These are phyloP conservation scores for Pueraria montana DNA, from an alignment of 306 rosid genomes.

Conservation along the genomic window DNA sequence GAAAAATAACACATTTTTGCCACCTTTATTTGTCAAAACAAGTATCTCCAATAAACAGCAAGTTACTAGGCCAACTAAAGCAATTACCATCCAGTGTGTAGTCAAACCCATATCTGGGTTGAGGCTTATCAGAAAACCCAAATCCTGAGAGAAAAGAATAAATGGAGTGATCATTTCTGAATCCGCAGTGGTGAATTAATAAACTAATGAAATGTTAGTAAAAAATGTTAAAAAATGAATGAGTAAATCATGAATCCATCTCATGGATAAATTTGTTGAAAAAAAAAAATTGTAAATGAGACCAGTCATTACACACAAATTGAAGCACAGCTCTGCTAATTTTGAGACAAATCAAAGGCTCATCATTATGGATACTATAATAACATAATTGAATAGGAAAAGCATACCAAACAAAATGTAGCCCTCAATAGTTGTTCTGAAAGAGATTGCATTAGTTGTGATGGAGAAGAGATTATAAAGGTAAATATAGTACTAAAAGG, in stretches of 20 bases:
- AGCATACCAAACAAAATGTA: background rate
- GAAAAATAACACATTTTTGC: slow-evolving; percentile 11
- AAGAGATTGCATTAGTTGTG: slow-evolving; percentile 14
- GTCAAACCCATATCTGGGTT: slow-evolving; percentile 93
- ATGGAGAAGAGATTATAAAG: background rate
- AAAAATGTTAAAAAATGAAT: background rate
- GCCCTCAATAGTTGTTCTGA: background rate
- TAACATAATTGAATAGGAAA: background rate
- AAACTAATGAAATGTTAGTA: background rate
- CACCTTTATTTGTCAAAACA: slow-evolving; percentile 4
- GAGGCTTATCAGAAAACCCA: slow-evolving; percentile 95
- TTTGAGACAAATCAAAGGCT: slow-evolving; percentile 3
- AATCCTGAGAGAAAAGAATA: slow-evolving; percentile 67
- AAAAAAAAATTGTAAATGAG: background rate
- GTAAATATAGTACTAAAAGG: background rate
- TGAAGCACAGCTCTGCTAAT: background rate
- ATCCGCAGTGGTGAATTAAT: slow-evolving; percentile 11
- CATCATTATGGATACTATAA: slow-evolving; percentile 18
- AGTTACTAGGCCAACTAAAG: slow-evolving; percentile 1
- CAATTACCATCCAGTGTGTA: slow-evolving; percentile 81
- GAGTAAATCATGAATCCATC: background rate
- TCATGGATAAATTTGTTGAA: slow-evolving; percentile 2
- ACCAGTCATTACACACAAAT: background rate
- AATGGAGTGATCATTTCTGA: slow-evolving; percentile 28
- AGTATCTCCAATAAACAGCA: background rate